Evolutionary conservation across 352 stramenopile species (phyloP).

Genomic region (Elongisporangium undulatum): DNA sequence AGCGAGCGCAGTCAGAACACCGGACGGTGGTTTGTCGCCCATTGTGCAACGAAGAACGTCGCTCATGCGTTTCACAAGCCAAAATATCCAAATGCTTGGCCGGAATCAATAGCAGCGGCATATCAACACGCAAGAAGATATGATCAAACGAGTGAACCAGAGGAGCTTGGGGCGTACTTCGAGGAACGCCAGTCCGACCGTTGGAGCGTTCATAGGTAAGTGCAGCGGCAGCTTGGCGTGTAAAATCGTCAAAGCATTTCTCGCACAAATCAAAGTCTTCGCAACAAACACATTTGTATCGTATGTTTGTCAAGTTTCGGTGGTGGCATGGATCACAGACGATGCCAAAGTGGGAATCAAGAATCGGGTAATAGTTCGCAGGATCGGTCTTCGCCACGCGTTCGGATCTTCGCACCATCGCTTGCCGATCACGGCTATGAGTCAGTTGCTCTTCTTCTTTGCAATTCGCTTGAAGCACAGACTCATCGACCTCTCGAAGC

Average conservation of each 20-base stretch:
- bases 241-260: conserved; percentile 50
- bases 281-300: conserved; percentile 76
- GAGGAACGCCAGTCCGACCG: conserved; percentile 1
- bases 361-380: conserved; percentile 39
- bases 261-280: conserved; percentile 69
- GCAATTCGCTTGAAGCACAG: neutral
- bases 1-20: conserved; percentile 27
- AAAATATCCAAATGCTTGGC: conserved; percentile 43
- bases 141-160: conserved; percentile 44
- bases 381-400: neutral
- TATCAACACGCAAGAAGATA: conserved; percentile 57
- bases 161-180: conserved; percentile 6
- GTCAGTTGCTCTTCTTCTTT: conserved; percentile 16
- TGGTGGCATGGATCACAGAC: conserved; percentile 66
- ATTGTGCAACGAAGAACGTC: neutral
- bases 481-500: conserved; percentile 8
- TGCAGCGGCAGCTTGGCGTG: conserved; percentile 9
- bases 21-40: neutral
- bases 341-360: conserved; percentile 54
- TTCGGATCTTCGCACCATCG: conserved; percentile 17
- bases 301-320: conserved; percentile 42
- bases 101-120: conserved; percentile 61
- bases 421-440: conserved; percentile 15
- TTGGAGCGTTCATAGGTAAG: conserved; percentile 4
- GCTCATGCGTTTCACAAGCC: conserved; percentile 6